These are phyloP conservation scores for Rhodocollybia butyracea DNA, from an alignment of 768 basidiomycete species.

Conservation along the genomic window DNA sequence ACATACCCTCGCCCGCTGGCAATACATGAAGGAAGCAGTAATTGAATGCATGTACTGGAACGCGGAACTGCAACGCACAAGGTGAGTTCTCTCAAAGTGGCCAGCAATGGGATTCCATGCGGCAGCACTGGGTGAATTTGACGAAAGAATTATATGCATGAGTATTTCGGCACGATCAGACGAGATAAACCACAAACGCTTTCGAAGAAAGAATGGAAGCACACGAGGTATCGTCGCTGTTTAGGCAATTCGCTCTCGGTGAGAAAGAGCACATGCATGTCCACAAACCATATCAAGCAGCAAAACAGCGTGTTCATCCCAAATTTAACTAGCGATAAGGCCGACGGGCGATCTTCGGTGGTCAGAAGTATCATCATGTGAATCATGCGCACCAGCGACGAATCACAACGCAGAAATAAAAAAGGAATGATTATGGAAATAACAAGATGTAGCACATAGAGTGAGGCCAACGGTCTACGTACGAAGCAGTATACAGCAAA, in stretches of 20 bases:
- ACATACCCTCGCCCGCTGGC: neutral
- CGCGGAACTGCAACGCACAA: conserved; percentile 1
- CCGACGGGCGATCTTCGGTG: neutral
- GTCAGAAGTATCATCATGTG: neutral
- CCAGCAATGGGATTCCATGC: neutral
- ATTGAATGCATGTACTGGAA: neutral
- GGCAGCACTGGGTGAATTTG: neutral
- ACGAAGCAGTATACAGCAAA: neutral
- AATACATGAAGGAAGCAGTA: neutral
- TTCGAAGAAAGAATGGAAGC: neutral
- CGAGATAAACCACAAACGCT: neutral
- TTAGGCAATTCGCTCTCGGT: neutral
- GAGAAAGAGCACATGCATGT: conserved; percentile 1
- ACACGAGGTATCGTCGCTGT: neutral
- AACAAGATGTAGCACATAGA: neutral
- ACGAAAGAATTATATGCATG: neutral
- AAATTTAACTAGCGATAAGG: neutral
- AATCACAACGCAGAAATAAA: neutral
- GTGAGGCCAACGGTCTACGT: conserved; percentile 3
- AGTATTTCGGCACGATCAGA: neutral
- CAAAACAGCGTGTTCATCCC: neutral
- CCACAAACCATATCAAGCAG: neutral
- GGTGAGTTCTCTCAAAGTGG: neutral
- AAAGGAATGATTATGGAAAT: neutral
- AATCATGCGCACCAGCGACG: neutral